These are phyloP conservation scores for Ceratobasidium papillatum DNA, from an alignment of 1,284 basidiomycete species.

Conservation along the genomic window DNA sequence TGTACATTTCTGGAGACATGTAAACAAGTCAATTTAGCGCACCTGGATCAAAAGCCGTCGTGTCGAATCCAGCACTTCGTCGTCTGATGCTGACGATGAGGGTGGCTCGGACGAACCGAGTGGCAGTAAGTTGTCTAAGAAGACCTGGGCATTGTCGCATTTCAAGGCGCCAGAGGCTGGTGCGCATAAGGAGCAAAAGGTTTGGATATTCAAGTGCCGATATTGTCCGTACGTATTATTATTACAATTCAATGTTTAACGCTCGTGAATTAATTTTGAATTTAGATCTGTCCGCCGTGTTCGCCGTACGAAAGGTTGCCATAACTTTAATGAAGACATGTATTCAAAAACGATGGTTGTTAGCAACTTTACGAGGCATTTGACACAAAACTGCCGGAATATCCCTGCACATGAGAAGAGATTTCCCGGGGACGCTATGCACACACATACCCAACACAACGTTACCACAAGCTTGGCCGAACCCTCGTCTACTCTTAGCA, in stretches of 20 bases:
- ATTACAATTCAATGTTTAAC: background rate
- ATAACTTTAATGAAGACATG: background rate
- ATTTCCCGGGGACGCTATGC: background rate
- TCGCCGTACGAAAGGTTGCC: background rate
- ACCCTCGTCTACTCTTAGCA: too few species aligned
- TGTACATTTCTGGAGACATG: background rate
- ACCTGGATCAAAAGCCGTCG: background rate
- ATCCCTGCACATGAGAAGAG: too few species aligned
- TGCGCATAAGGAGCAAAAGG: background rate
- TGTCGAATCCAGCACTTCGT: background rate
- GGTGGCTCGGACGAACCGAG: too few species aligned
- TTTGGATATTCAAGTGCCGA: background rate
- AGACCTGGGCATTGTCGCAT: background rate
- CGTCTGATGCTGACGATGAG: background rate
- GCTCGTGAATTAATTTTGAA: background rate
- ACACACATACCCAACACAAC: background rate
- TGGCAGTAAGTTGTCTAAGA: background rate
- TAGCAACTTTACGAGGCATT: too few species aligned
- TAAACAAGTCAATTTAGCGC: background rate
- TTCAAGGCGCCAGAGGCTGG: background rate
- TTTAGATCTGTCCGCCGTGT: background rate
- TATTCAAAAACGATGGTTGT: background rate
- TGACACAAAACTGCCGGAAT: too few species aligned
- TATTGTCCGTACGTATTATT: background rate
- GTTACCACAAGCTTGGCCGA: too few species aligned